Percentiles rank a stretch among this genome's conserved stretches.
phyloP scores from a whole-genome alignment of 225 moss, liverwort and hornwort genomes.

The Sphagnum tenellum region DNA sequence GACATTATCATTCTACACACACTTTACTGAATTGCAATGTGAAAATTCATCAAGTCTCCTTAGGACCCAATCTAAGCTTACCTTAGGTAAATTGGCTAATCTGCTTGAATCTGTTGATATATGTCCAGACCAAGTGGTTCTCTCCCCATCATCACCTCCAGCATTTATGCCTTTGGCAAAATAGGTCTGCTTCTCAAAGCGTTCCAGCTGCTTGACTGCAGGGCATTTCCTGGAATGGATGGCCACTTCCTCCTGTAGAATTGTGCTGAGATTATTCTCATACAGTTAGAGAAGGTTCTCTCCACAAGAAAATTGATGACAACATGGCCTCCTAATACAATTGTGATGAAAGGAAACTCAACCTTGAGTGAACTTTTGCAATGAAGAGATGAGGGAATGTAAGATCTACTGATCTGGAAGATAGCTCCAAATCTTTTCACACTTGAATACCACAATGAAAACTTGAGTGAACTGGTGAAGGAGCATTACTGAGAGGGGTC shows the following conservation, averaged over 20 bases:
- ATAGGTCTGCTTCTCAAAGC: constrained; percentile 55
- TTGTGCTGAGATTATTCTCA: constrained; percentile 35
- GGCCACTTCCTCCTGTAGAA: constrained; percentile 55
- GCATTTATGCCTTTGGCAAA: constrained; percentile 60
- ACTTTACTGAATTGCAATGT: background rate
- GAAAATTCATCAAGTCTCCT: background rate
- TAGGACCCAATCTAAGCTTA: background rate
- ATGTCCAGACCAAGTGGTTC: background rate
- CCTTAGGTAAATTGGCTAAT: constrained; percentile 19
- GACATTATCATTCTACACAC: background rate
- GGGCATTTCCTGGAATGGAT: constrained; percentile 66
- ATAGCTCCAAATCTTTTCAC: no score
- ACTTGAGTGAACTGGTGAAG: background rate
- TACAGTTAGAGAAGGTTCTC: background rate
- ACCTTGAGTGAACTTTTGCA: background rate
- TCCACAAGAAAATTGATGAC: background rate
- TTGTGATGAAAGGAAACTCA: background rate
- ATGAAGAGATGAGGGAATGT: background rate
- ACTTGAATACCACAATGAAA: background rate
- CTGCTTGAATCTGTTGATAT: constrained; percentile 2
- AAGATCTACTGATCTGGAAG: no score
- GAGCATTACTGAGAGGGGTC: constrained; percentile 83
- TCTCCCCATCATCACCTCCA: constrained; percentile 45
- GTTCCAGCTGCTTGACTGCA: constrained; percentile 54
- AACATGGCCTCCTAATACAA: background rate